Percentiles rank a stretch among this genome's conserved stretches.
Conservation (phyloP, 2,329 filamentous ascomycete genomes). For the Emergomyces africanus region DNA sequence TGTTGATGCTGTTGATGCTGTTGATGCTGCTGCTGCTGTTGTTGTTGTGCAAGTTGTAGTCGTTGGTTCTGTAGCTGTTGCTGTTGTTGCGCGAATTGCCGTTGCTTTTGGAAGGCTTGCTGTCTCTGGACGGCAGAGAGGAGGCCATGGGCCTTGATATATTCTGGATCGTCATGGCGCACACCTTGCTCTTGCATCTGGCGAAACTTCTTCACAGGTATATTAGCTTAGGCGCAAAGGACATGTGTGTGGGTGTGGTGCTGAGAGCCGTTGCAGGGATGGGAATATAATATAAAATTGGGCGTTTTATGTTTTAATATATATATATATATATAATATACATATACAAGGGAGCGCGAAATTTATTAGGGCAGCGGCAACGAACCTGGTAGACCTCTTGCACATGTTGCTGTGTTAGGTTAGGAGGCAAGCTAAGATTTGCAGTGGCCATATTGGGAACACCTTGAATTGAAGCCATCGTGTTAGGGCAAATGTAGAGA, state of each 20-base stretch:
- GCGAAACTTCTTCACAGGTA: conserved; percentile 57
- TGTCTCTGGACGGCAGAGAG: conserved; percentile 57
- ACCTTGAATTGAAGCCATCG: conserved; percentile 71
- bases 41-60: conserved; percentile 35
- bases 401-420: conserved; percentile 63
- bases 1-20: conserved; percentile 10
- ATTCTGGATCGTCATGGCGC: conserved; percentile 71
- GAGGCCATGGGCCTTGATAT: conserved; percentile 66
- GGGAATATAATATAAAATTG: no score
- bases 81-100: conserved; percentile 33
- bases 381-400: conserved; percentile 53
- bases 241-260: no score
- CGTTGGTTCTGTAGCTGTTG: conserved; percentile 33
- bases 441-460: conserved; percentile 56
- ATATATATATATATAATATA: neutral
- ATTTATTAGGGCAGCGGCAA: conserved; percentile 6
- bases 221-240: conserved; percentile 23
- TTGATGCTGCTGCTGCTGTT: conserved; percentile 25
- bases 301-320: no score
- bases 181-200: conserved; percentile 81
- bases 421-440: conserved; percentile 48
- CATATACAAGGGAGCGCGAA: neutral
- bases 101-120: conserved; percentile 46
- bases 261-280: no score
- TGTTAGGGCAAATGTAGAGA: conserved; percentile 12